These are phyloP conservation scores for Microthyrium microscopicum DNA, from an alignment of 2,329 filamentous ascomycete species.

Conservation along the genomic window DNA sequence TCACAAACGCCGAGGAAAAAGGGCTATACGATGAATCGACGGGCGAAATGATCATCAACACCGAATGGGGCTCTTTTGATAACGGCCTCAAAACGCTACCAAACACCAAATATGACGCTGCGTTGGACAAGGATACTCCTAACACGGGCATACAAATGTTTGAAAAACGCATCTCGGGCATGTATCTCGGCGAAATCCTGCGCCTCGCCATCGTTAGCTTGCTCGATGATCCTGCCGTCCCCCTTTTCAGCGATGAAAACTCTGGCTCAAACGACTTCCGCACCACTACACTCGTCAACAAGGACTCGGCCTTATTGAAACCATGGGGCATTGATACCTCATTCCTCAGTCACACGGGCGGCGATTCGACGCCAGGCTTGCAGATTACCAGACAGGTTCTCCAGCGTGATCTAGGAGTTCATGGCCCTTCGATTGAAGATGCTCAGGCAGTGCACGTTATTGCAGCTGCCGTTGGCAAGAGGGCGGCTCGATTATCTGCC, in stretches of 20 bases:
- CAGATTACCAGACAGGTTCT: conserved; percentile 61
- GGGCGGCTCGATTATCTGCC: conserved; percentile 73
- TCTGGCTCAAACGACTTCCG: conserved; percentile 49
- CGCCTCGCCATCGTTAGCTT: conserved; percentile 60
- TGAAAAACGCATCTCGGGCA: conserved; percentile 93
- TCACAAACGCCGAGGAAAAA: conserved; percentile 27
- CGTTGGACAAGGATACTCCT: conserved; percentile 61
- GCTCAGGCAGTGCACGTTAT: conserved; percentile 76
- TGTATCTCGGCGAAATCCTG: conserved; percentile 93
- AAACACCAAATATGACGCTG: conserved; percentile 64
- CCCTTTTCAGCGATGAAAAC: conserved; percentile 62
- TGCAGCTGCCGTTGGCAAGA: conserved; percentile 67
- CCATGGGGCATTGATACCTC: conserved; percentile 85
- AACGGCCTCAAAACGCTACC: conserved; percentile 81
- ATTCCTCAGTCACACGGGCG: conserved; percentile 73
- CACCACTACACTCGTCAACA: conserved; percentile 52
- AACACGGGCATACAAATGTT: conserved; percentile 98
- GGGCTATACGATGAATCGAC: conserved; percentile 60
- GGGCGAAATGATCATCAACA: conserved; percentile 94
- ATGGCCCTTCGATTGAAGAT: conserved; percentile 63
- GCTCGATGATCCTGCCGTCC: conserved; percentile 46
- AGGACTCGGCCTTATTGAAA: conserved; percentile 51
- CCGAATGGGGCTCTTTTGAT: conserved; percentile 97
- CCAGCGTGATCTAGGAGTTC: conserved; percentile 59
- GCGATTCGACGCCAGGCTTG: conserved; percentile 57